phyloP scores from a whole-genome alignment of 306 rosid genomes.

The Vigna reflexopilosa region DNA sequence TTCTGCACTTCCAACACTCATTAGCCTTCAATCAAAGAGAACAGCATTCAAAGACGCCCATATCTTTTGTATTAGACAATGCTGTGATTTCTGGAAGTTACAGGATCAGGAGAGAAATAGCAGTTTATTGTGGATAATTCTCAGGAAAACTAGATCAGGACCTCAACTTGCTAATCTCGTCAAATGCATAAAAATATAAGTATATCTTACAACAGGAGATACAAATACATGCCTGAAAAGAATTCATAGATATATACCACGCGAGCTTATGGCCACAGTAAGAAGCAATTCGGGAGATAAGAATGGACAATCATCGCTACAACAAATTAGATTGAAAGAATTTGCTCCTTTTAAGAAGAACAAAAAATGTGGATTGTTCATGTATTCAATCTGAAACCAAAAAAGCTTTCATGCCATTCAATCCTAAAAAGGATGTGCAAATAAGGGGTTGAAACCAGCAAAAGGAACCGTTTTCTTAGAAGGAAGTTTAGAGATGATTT shows the following conservation, averaged over 20 bases:
- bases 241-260: constrained; percentile 49
- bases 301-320: constrained; percentile 61
- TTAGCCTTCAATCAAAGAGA: not conserved
- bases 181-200: constrained; percentile 43
- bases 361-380: constrained; percentile 45
- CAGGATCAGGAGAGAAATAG: not conserved
- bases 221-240: constrained; percentile 42
- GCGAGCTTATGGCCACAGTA: constrained; percentile 40
- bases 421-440: constrained; percentile 40
- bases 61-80: too few relatives aligned
- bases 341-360: constrained; percentile 39
- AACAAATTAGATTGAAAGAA: constrained; percentile 48
- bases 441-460: constrained; percentile 36
- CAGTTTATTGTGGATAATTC: not conserved
- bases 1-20: not conserved
- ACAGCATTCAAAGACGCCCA: too few relatives aligned
- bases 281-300: constrained; percentile 39
- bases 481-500: constrained; percentile 4
- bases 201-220: constrained; percentile 40
- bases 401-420: constrained; percentile 43
- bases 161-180: constrained; percentile 41
- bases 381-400: constrained; percentile 47
- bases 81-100: not conserved
- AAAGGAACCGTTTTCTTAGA: constrained; percentile 17
- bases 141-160: constrained; percentile 1